Base-by-base conservation (phyloP, 768 basidiomycete species). In the Mycena albidolilacea region DNA sequence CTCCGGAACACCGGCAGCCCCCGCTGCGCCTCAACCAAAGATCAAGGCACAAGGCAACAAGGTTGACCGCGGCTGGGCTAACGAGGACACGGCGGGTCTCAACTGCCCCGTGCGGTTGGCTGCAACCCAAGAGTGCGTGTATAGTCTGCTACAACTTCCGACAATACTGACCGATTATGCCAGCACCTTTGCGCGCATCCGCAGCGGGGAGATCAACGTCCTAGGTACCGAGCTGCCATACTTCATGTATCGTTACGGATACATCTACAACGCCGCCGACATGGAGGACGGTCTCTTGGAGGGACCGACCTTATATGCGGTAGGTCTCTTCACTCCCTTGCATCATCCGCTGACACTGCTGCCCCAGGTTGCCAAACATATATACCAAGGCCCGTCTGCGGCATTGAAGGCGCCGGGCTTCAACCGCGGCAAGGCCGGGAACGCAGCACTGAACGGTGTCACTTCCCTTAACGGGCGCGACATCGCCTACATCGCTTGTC, bases 381-480 rank as follows among this genome's bases (percentile, higher is more conserved):
- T 67, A 21, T 67, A 58, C 10, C 65, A 43, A 10, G 65, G 65
- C 3, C 39, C 65, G 3, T 21, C 35, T n/a, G 23, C 55, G 0
- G 65, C 65, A 0, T 41, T 43, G 6, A 17, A 58, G 7, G 17
- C 21, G 5, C 17, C 52, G 5, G 65, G 55, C 10, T 30, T 7
- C 19, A 46, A 35, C 48, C 9, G 30, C 8, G 65, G 65, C 14
- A 67, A 58, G 48, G 65, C 65, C 1, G 65, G 65, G 6, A 67
- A 67, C 11, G 65, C 65, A 4, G 65, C 65, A 5, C 11, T 67
- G 30, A 67, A 67, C 41, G 65, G 65, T 17, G 23, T 67, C n/a
- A 57, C 54, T 8, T 9, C 65, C 1, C 65, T 67, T 10, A 67
- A 23, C 3, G 15, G 14, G 7, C 65, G 54, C 55, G 65, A 67